Conservation (phyloP, 2,329 filamentous ascomycete genomes). For the Fusarium xylarioides region DNA sequence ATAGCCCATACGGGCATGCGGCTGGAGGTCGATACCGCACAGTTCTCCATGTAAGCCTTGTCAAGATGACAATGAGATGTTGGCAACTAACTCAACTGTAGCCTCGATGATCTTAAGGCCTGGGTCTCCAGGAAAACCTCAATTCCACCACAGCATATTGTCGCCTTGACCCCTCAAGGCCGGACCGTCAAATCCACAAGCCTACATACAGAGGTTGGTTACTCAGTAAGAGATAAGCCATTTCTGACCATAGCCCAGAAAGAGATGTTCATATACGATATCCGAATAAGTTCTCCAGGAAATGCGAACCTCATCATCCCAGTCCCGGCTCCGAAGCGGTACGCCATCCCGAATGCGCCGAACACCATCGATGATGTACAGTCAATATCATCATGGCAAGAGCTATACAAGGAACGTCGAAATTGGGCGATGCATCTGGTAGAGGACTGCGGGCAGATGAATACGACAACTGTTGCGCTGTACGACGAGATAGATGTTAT, state of each 20-base stretch:
- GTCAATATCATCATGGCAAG: conserved; percentile 87
- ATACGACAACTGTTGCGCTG: conserved; percentile 68
- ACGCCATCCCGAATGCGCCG: conserved; percentile 73
- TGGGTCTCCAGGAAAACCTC: conserved; percentile 80
- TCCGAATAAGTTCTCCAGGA: conserved; percentile 69
- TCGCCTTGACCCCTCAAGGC: conserved; percentile 85
- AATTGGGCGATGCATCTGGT: conserved; percentile 80
- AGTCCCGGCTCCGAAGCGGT: conserved; percentile 62
- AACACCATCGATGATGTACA: conserved; percentile 83
- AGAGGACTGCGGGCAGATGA: conserved; percentile 74
- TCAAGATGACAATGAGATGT: neutral
- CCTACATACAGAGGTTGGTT: conserved; percentile 76
- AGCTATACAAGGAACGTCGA: conserved; percentile 81
- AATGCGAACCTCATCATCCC: conserved; percentile 58
- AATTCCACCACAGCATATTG: conserved; percentile 81
- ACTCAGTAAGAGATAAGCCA: neutral
- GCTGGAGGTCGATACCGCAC: conserved; percentile 78
- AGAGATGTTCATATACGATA: conserved; percentile 93
- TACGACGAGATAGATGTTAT: conserved; percentile 80
- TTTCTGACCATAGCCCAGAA: conserved; percentile 59
- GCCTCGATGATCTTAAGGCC: conserved; percentile 83
- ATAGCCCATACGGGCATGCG: conserved; percentile 93
- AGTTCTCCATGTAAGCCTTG: conserved; percentile 72
- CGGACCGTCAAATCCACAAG: conserved; percentile 85
- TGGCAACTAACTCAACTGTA: conserved; percentile 47